Base-by-base conservation (phyloP, 352 stramenopile genomes). In the Phytopythium vexans region DNA sequence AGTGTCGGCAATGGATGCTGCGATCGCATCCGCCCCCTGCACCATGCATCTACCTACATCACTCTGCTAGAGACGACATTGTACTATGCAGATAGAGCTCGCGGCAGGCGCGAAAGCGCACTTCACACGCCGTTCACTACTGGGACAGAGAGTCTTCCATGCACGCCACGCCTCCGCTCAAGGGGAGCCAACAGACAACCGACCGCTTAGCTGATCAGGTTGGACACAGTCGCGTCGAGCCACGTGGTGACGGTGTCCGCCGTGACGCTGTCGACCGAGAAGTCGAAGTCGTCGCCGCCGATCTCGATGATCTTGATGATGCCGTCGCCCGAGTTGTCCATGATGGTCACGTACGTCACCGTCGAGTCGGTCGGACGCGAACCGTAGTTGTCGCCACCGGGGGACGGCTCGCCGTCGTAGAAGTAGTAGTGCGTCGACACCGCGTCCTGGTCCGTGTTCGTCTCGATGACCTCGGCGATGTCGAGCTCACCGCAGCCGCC, bases 341-440 rank as follows among this genome's bases (percentile, higher is more conserved):
- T 54, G 54, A 86, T 81, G n/a, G 67, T 81, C 31, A 82, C 70
- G 55, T 81, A 82, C 16, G 69, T 85, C 27, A 68, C 64, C 34
- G 62, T 50, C 0, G 49, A 54, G 43, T 74, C 59, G 0, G 66
- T 69, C 0, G 69, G 69, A 8, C 72, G 68, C 2, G 56, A 43
- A 6, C 59, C 69, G 47, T 66, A 85, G 52, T 82, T 85, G 64
- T 85, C 74, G 15, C 61, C 59, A 42, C 74, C 73, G 0, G 77
- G 49, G 1, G 70, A 73, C 16, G 77, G 61, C 16, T 58, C 68
- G 27, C 76, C 74, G 39, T 91, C 77, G 53, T 79, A 83, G 47
- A 85, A 88, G 64, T 91, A 91, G 61, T 89, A 87, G 65, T 91
- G 81, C 3, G 81, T 89, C 12, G 77, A 70, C 12, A 91, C 64